These are phyloP conservation scores for Ceratobasidium sp. DNA, from an alignment of 1,284 basidiomycete genomes.

Conservation along the genomic window DNA sequence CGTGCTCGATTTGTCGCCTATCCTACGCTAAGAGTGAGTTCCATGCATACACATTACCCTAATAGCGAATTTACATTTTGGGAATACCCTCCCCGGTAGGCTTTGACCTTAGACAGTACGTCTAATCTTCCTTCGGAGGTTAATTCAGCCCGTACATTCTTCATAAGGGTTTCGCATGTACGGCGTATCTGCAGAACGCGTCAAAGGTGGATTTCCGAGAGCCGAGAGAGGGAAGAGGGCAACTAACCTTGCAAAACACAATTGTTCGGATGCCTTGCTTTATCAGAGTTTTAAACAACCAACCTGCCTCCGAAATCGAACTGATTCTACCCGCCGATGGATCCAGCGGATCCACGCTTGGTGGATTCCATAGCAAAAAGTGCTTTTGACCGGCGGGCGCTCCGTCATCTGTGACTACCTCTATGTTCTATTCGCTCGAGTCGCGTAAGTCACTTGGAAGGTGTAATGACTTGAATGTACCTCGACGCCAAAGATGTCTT, in stretches of 20 bases:
- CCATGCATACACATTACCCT: neutral
- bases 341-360: slow-evolving; percentile 64
- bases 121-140: slow-evolving; percentile 78
- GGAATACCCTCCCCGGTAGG: slow-evolving; percentile 84
- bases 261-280: slow-evolving; percentile 81
- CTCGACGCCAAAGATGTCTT: slow-evolving; percentile 72
- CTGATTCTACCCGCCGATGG: slow-evolving; percentile 65
- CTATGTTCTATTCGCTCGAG: slow-evolving; percentile 56
- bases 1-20: slow-evolving; percentile 80
- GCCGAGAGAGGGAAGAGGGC: neutral
- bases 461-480: slow-evolving; percentile 44
- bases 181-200: slow-evolving; percentile 65
- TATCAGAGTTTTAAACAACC: slow-evolving; percentile 82
- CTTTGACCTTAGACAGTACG: slow-evolving; percentile 77
- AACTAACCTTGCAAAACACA: slow-evolving; percentile 81
- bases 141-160: slow-evolving; percentile 74
- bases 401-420: slow-evolving; percentile 80
- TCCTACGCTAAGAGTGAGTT: slow-evolving; percentile 57
- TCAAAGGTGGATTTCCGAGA: neutral
- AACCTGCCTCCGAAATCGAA: slow-evolving; percentile 74
- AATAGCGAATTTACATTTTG: slow-evolving; percentile 54
- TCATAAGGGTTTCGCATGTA: slow-evolving; percentile 86
- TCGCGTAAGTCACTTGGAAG: neutral
- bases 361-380: slow-evolving; percentile 79
- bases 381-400: slow-evolving; percentile 83